These are phyloP conservation scores for Apiospora hydei DNA, from an alignment of 2,329 filamentous ascomycete genomes.

Conservation along the genomic window DNA sequence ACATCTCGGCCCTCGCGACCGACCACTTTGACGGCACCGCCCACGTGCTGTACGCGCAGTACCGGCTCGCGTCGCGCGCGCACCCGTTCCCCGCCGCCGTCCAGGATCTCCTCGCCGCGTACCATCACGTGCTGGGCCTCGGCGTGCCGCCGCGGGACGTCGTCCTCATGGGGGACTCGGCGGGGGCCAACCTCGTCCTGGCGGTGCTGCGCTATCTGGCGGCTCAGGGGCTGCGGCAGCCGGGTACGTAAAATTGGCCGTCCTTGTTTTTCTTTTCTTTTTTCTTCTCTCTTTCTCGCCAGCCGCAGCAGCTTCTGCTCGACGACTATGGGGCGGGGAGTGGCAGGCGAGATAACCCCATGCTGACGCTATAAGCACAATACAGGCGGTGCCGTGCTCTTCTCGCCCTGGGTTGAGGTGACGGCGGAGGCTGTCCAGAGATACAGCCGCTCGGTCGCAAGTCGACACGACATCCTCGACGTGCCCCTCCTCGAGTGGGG, in stretches of 20 bases:
- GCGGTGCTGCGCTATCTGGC: constrained; percentile 33
- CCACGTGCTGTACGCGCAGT: constrained; percentile 29
- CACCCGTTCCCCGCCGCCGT: constrained; percentile 33
- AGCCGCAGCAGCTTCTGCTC: too few species aligned
- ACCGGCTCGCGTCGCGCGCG: constrained; percentile 28
- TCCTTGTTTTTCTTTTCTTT: too few species aligned
- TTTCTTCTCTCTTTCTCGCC: too few species aligned
- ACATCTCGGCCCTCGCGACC: constrained; percentile 22
- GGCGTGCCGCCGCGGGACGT: constrained; percentile 31
- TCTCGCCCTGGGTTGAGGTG: constrained; percentile 35
- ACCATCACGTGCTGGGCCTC: constrained; percentile 30
- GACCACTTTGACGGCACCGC: constrained; percentile 26
- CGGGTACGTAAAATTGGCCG: constrained; percentile 27
- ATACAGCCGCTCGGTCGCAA: constrained; percentile 24
- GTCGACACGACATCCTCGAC: constrained; percentile 30
- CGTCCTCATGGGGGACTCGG: constrained; percentile 33
- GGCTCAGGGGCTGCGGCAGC: constrained; percentile 27
- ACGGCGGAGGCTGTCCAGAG: constrained; percentile 27
- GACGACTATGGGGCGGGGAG: too few species aligned
- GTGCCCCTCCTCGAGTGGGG: constrained; percentile 36
- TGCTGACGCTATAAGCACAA: neutral
- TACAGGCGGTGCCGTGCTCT: constrained; percentile 29
- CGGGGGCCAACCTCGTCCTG: constrained; percentile 33
- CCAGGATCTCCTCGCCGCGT: constrained; percentile 31
- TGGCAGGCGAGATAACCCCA: neutral